phyloP scores from a whole-genome alignment of 1,284 basidiomycete species.

The Veloboletus limbatus region DNA sequence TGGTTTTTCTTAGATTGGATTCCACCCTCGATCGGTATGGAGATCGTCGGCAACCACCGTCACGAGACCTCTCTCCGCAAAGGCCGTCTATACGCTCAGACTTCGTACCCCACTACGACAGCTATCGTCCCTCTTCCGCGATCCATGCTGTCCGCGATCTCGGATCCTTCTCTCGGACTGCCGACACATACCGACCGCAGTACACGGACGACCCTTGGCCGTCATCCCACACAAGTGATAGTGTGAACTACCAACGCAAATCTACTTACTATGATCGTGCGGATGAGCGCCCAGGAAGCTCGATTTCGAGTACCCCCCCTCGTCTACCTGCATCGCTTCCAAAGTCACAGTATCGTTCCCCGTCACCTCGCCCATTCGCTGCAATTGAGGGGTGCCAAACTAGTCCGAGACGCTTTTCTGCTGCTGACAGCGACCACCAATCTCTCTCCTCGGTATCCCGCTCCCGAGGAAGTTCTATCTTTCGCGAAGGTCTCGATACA shows the following conservation, averaged over 20 bases:
- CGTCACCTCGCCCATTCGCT: slow-evolving; percentile 17
- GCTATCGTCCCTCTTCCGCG: slow-evolving; percentile 41
- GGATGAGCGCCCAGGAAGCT: slow-evolving; percentile 32
- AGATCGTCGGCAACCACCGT: slow-evolving; percentile 34
- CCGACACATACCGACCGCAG: slow-evolving; percentile 42
- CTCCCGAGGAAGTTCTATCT: slow-evolving; percentile 28
- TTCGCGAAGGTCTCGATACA: slow-evolving; percentile 25
- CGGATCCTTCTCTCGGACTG: slow-evolving; percentile 33
- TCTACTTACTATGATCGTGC: slow-evolving; percentile 19
- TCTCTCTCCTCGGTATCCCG: slow-evolving; percentile 16
- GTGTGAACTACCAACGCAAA: slow-evolving; percentile 16
- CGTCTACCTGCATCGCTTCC: slow-evolving; percentile 16
- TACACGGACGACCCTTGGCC: slow-evolving; percentile 30
- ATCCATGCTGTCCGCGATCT: slow-evolving; percentile 31
- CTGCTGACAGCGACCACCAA: slow-evolving; percentile 9
- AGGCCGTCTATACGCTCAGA: slow-evolving; percentile 30
- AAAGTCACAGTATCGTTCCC: slow-evolving; percentile 19
- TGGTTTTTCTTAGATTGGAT: slow-evolving; percentile 23
- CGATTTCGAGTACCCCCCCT: slow-evolving; percentile 37
- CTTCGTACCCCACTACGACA: slow-evolving; percentile 35
- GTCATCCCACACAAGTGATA: slow-evolving; percentile 22
- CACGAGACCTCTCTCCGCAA: slow-evolving; percentile 37
- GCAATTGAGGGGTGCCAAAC: slow-evolving; percentile 11
- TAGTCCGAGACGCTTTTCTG: slow-evolving; percentile 4
- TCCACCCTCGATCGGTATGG: slow-evolving; percentile 26